Evolutionary conservation across 352 stramenopile genomes (phyloP), one percentile per base, ranked within the genome.

Genomic region (Phytopythium chamaehyphon): DNA sequence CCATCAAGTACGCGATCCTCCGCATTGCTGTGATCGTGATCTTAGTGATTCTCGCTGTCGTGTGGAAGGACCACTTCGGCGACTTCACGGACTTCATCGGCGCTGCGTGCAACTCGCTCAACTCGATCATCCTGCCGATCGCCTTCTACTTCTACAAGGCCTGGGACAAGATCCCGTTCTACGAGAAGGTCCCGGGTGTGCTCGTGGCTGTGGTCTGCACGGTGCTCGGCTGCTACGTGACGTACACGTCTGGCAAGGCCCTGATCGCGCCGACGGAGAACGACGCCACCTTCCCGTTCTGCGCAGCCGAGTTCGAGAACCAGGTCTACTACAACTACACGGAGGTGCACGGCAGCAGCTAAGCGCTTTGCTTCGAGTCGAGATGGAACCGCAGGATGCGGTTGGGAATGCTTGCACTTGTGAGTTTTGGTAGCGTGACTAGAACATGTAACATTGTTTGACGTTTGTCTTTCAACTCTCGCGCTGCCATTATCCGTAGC

Each of bases 81-180:
- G 59, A 62, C 33, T 55, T 67, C 49, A 52, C 57, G 35, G 55
- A 67, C 38, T 67, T 67, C 21, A 47, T 67, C 24, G 59, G 59
- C 19, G 47, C 59, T 21, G 64, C 59, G 10, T 62, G 54, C 47
- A 62, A 61, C 31, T 61, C 59, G 12, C 53, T 67, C 49, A 51
- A 63, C 51, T 63, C 56, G 6, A 63, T 63, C 44, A 70, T 85
- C 16, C 49, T 87, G 36, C 76, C 76, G 1, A 83, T 83, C 16
- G 35, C 69, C 2, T 83, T 87, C 52, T 87, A 87, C 69, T 57
- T 87, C 37, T 81, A 81, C 47, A 81, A 79, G 66, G 23, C 73
- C 28, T 83, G 72, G 71, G 55, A 59, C n/a, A 60, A 55, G 8
- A 48, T 86, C 8, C 51, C 59, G 0, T 21, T 66, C 37, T 62